These are phyloP conservation scores for Botrytis porri DNA, from an alignment of 2,329 filamentous ascomycete genomes.

Conservation along the genomic window DNA sequence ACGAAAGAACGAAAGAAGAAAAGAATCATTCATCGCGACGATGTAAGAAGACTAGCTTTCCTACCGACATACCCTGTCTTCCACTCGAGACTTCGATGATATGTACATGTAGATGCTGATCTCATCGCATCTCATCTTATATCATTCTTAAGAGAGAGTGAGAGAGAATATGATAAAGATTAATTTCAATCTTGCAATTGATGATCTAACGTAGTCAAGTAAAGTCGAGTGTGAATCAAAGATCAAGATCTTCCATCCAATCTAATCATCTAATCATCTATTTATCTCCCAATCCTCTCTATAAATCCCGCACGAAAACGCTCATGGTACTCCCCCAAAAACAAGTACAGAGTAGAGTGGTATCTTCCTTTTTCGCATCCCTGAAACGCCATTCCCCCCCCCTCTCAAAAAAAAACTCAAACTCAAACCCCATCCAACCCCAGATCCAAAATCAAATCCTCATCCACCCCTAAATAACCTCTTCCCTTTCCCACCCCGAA, in stretches of 20 bases:
- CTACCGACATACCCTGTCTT: too few relatives aligned
- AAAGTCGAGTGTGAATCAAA: background rate
- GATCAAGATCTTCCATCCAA: background rate
- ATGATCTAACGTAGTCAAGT: background rate
- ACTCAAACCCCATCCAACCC: background rate
- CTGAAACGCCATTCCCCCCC: background rate
- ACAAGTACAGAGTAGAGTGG: slow-evolving; percentile 4
- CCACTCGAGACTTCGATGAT: too few relatives aligned
- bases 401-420: too few relatives aligned
- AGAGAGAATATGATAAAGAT: background rate
- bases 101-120: too few relatives aligned
- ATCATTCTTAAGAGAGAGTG: too few relatives aligned
- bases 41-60: too few relatives aligned
- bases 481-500: slow-evolving; percentile 77
- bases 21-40: too few relatives aligned
- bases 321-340: background rate
- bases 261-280: background rate
- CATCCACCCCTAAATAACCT: slow-evolving; percentile 56
- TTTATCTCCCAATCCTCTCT: background rate
- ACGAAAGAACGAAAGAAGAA: too few relatives aligned
- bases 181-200: background rate
- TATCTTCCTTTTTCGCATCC: background rate
- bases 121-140: too few relatives aligned
- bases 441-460: background rate
- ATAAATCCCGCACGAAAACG: background rate